Conservation (phyloP, 2,329 filamentous ascomycete genomes). For the Diaporthe aspalathi region DNA sequence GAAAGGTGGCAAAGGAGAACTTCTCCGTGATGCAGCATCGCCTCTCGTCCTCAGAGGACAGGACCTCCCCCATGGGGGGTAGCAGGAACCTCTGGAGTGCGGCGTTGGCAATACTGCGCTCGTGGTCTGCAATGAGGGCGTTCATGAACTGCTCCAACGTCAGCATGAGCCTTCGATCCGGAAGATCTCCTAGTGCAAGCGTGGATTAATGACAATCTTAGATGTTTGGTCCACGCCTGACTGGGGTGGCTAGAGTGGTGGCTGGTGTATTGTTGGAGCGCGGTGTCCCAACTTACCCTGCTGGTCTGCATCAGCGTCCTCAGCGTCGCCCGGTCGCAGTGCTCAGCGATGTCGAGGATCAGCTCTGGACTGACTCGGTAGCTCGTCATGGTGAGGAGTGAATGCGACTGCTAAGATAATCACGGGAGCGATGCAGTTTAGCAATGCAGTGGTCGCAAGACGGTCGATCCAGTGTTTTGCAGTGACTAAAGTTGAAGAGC, state of each 20-base stretch:
- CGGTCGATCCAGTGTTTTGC: constrained; percentile 5
- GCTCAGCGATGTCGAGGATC: constrained; percentile 35
- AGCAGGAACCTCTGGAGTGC: constrained; percentile 22
- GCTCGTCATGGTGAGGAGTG: constrained; percentile 16
- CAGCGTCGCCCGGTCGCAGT: constrained; percentile 35
- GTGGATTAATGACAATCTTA: background rate
- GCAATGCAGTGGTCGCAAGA: constrained; percentile 17
- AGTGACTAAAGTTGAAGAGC: background rate
- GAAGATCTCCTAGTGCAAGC: background rate
- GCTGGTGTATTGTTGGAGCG: background rate
- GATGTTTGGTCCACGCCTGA: background rate
- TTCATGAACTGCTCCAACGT: constrained; percentile 15
- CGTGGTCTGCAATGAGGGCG: constrained; percentile 3
- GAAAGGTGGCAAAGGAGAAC: constrained; percentile 31
- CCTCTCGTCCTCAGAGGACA: constrained; percentile 30
- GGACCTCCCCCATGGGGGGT: constrained; percentile 15
- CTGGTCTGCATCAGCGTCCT: constrained; percentile 22
- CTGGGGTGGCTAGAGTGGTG: background rate
- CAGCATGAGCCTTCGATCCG: background rate
- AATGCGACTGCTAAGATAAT: background rate
- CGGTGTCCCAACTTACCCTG: constrained; percentile 23
- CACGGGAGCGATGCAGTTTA: constrained; percentile 30
- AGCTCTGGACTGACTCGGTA: constrained; percentile 28
- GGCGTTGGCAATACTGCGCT: constrained; percentile 32
- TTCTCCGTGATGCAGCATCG: constrained; percentile 15